Percentiles rank a stretch among this genome's conserved stretches.
These are phyloP conservation scores for Saccharomycopsis sp. DNA, from an alignment of 805 yeast species.

Conservation along the genomic window DNA sequence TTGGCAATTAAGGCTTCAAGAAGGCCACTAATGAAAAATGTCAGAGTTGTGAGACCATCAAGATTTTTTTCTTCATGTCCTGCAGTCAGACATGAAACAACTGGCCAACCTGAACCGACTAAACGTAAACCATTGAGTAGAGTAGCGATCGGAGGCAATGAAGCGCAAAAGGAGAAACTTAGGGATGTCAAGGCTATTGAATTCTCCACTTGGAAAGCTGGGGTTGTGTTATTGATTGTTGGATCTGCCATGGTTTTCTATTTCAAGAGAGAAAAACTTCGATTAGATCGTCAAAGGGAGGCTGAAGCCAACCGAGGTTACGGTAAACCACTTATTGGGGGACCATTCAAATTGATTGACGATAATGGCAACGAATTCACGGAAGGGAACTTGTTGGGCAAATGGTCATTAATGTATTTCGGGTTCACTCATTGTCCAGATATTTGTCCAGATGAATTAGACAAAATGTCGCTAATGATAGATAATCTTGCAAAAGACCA, in stretches of 20 bases:
- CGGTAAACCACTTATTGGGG: conserved; percentile 92
- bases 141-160: conserved; percentile 64
- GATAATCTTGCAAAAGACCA: conserved; percentile 49
- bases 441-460: conserved; percentile 96
- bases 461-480: conserved; percentile 69
- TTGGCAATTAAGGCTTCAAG: no score
- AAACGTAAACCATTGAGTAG: conserved; percentile 65
- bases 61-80: no score
- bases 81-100: no score
- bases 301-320: conserved; percentile 82
- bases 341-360: conserved; percentile 72
- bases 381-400: conserved; percentile 65
- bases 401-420: conserved; percentile 82
- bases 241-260: conserved; percentile 70
- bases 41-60: no score
- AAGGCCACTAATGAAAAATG: no score
- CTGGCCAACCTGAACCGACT: conserved; percentile 5
- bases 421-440: conserved; percentile 98
- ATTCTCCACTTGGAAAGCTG: conserved; percentile 81
- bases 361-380: conserved; percentile 68
- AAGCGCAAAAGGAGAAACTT: conserved; percentile 28
- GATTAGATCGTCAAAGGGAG: conserved; percentile 64
- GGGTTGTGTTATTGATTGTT: conserved; percentile 52
- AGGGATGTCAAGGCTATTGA: conserved; percentile 47
- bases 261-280: conserved; percentile 70